Evolutionary conservation across 805 yeast species (phyloP), one percentile per base, ranked within the genome.

Genomic region (Kodamaea lidongshanica): DNA sequence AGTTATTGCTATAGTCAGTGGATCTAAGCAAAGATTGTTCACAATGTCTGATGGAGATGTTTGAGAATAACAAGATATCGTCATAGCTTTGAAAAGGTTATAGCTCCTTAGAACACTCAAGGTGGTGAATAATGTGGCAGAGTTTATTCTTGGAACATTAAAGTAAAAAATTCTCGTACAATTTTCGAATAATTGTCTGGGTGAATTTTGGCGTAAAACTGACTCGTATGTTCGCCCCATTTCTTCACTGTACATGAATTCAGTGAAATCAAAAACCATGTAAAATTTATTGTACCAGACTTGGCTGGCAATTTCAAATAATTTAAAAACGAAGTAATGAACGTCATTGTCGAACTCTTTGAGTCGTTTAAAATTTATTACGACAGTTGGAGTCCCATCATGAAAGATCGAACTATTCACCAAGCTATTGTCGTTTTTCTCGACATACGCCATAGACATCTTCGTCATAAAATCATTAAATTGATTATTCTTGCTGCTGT

Each of bases 391-490:
- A 0, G 74, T 55, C 9, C 94, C 94, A 46, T 83, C 94, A 21
- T 70, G 63, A 20, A 80, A 74, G 10, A 80, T 72, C 1, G 82
- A 74, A 39, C 75, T 85, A 30, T 72, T 75, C 7, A 82, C 65
- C 20, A 78, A 58, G 0, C 66, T 59, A 9, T 55, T 43, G 10
- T 71, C 72, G 13, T 59, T 45, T n/a, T 49, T 39, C 4, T 69
- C 71, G 7, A 68, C 54, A 36, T 77, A 76, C 36, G 70, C 68
- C 26, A 72, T 58, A 0, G 85, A 63, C 54, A 76, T 70, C 33
- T 74, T 77, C 15, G 75, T 70, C 85, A 86, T 78, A 41, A 82
- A 82, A 34, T 85, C 94, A 43, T 73, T 76, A 15, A 78, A 60
- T 34, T 70, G 72, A 1, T 69, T 56, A 19, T 60, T 63, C 22